Evolutionary conservation across 345 rosid genomes (phyloP).

Genomic region (Euphorbia pulcherrima): DNA sequence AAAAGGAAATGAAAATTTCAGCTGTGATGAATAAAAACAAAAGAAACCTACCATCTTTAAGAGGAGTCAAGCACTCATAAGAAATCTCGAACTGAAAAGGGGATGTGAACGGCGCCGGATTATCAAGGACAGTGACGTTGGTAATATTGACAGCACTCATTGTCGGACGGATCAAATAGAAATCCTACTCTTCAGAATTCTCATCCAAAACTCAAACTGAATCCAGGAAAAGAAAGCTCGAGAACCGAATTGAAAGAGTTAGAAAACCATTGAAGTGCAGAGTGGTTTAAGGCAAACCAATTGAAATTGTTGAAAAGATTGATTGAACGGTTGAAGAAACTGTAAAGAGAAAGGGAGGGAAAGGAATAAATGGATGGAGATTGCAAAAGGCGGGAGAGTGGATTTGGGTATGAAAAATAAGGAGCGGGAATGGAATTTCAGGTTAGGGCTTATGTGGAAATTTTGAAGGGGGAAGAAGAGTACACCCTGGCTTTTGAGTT

Average conservation of each 20-base stretch:
- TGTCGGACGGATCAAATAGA: slow-evolving; percentile 13
- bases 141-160: slow-evolving; percentile 95
- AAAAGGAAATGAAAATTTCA: not conserved
- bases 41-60: slow-evolving; percentile 69
- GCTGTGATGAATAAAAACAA: not conserved
- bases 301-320: not conserved
- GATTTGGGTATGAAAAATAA: slow-evolving; percentile 14
- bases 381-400: slow-evolving; percentile 20
- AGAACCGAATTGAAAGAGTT: not conserved
- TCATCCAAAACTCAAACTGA: slow-evolving; percentile 8
- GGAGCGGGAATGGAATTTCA: slow-evolving; percentile 21
- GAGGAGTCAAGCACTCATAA: slow-evolving; percentile 91
- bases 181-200: slow-evolving; percentile 4
- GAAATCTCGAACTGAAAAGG: slow-evolving; percentile 98
- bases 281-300: not conserved
- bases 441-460: slow-evolving; percentile 11
- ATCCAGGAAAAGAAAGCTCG: not conserved
- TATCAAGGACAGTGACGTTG: slow-evolving; percentile 83
- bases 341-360: not conserved
- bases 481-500: not conserved
- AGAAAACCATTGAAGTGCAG: not conserved
- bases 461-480: not conserved
- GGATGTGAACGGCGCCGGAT: slow-evolving; percentile 77
- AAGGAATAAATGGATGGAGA: not conserved
- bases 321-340: too few species aligned